Evolutionary conservation across 148 eudicot species (phyloP), one percentile per base, ranked within the genome.

Genomic region (Polygonum aviculare): DNA sequence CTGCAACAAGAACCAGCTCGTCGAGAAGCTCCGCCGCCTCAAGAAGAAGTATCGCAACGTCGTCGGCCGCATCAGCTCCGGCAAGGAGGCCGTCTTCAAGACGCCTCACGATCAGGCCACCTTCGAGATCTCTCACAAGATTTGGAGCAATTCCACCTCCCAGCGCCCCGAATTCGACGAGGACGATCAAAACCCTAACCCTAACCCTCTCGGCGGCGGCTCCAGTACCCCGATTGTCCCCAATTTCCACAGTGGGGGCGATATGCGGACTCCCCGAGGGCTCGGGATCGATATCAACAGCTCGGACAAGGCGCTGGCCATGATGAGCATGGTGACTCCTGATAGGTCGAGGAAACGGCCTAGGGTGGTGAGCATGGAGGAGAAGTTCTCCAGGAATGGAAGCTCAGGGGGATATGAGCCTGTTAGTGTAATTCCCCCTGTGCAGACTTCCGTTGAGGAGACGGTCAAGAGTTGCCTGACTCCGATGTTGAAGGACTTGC

Each of bases 11-110:
- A 92, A 86, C 60, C 99, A 95, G 80, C 77, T 95, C 21, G 99
- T 95, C 3, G 99, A 95, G 84, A 95, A 95, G 81, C 80, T 95
- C 15, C 50, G 99, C 69, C 77, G 99, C 55, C 80, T 95, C 79
- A 95, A 95, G 86, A 95, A 92, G 85, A 95, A 95, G 88, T 95
- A 90, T 55, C 84, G 99, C 2, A 95, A 82, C 74, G 89, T 88
- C 0, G 49, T 91, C 49, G 77, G 74, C 26, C 90, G 90, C 75
- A 89, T 89, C 50, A 86, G 81, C 12, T 84, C 91, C 1, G 94
- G 94, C 0, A 95, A 93, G 19, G 96, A 95, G 0, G 87, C 83
- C 47, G 88, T 85, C 2, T 92, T 95, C 57, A 95, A 95, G 73
- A 87, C 85, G 54, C 92, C 91, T 18, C 99, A 95, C 35, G 97